Evolutionary conservation across 176 grass and related monocot species (phyloP).

Genomic region (Pontederia crassipes): DNA sequence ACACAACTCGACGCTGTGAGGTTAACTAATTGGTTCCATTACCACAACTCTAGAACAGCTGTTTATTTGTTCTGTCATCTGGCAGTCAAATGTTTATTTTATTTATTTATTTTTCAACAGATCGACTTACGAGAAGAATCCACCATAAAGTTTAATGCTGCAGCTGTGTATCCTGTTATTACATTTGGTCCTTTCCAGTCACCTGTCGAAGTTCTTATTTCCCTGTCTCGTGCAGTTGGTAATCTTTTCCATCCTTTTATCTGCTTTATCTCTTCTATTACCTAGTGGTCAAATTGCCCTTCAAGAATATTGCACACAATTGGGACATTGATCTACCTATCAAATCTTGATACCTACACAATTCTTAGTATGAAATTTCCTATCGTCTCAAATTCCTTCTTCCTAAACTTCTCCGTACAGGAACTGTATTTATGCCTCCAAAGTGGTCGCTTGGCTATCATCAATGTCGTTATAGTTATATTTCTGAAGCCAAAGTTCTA

Average conservation of each 20-base stretch:
- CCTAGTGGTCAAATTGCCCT: too few relatives aligned
- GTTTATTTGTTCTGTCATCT: not conserved
- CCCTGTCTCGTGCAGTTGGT: not conserved
- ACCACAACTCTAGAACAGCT: too few relatives aligned
- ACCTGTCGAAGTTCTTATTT: not conserved
- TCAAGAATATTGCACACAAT: too few relatives aligned
- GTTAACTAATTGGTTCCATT: constrained; percentile 12
- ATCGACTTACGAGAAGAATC: constrained; percentile 64
- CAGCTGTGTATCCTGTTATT: not conserved
- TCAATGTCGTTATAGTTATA: constrained; percentile 88
- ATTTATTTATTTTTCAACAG: constrained; percentile 26
- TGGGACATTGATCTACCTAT: too few relatives aligned
- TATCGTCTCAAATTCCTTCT: too few relatives aligned
- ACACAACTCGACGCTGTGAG: constrained; percentile 73
- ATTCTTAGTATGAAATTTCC: too few relatives aligned
- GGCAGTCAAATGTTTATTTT: constrained; percentile 1
- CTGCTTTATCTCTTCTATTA: too few relatives aligned
- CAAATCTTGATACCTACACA: too few relatives aligned
- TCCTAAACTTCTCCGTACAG: constrained; percentile 16
- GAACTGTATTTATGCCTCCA: constrained; percentile 76
- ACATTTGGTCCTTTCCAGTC: not conserved
- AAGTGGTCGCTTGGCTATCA: constrained; percentile 88
- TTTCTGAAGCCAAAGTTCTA: constrained; percentile 61
- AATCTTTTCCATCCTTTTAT: too few relatives aligned
- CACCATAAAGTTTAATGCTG: constrained; percentile 35